Percentiles rank a stretch among this genome's conserved stretches.
Evolutionary conservation across 768 basidiomycete genomes (phyloP).

Genomic region (Dentipellis sp.): DNA sequence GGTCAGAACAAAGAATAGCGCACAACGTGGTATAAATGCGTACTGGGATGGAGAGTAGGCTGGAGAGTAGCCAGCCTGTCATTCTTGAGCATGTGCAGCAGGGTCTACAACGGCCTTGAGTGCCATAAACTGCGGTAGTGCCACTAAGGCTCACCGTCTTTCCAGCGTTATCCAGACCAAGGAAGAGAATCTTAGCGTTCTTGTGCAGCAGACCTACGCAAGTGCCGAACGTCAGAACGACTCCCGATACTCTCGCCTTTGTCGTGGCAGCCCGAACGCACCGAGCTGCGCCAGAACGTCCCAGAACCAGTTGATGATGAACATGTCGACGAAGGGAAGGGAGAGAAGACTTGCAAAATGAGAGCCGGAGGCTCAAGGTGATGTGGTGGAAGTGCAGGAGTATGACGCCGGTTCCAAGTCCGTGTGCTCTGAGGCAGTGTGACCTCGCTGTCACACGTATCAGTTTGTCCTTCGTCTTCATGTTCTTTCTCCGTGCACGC

Average conservation of each 20-base stretch:
- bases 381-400: background rate
- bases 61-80: slow-evolving; percentile 95
- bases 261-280: slow-evolving; percentile 27
- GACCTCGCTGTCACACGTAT: background rate
- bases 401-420: background rate
- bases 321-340: slow-evolving; percentile 41
- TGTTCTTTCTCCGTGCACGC: no score
- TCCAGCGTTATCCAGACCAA: slow-evolving; percentile 97
- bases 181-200: slow-evolving; percentile 99
- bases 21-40: slow-evolving; percentile 19
- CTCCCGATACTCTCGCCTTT: background rate
- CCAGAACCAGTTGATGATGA: slow-evolving; percentile 94
- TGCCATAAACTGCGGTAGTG: background rate
- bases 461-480: background rate
- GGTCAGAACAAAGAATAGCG: background rate
- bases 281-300: slow-evolving; percentile 91
- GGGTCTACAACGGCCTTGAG: slow-evolving; percentile 44
- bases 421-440: background rate
- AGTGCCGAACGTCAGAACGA: background rate
- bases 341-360: slow-evolving; percentile 2
- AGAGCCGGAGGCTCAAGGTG: slow-evolving; percentile 5
- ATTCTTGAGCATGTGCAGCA: slow-evolving; percentile 99
- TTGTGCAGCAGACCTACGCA: slow-evolving; percentile 78
- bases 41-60: slow-evolving; percentile 97
- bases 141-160: slow-evolving; percentile 67